Evolutionary conservation across 305 asterid species (phyloP), one percentile per base, ranked within the genome.

Genomic region (Vinca major): DNA sequence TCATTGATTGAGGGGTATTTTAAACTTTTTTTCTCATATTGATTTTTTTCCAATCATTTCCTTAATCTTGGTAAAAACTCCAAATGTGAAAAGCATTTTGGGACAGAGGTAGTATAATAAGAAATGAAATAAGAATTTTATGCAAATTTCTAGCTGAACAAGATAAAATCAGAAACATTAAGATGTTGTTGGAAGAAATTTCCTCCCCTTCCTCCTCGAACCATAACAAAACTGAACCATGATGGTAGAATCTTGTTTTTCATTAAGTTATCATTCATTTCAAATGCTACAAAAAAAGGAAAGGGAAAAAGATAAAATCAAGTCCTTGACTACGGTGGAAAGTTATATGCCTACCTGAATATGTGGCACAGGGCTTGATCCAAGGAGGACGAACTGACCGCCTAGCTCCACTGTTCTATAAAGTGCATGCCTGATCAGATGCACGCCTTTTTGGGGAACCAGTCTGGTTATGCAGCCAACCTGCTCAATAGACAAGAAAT

Each of bases 371-470:
- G 99, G 97, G 80, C 99, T 93, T 68, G 99, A 87, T 78, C 99
- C 99, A 68, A 93, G 96, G 74, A 93, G 97, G 75, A 93, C 86
- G 40, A 93, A 93, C 73, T 93, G 99, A 49, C 99, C 99, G 68
- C 96, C 99, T 63, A 91, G 70, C 73, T 93, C 99, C 85, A 93
- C 69, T 60, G 96, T 89, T 75, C 85, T 84, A 75, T 84, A 93
- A 75, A 93, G 73, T 71, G 99, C 97, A 85, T 93, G 95, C 83
- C 96, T 82, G 74, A 93, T 89, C 71, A 93, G 96, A 89, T 93
- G 96, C 52, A 91, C 97, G 61, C 99, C 99, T 75, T 93, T 93
- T 76, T 91, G 99, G 66, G 99, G 96, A 50, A 93, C 99, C 91
- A 93, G 80, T 82, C 99, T 89, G 70, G 97, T 91, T 75, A 93